A percentile compares a stretch with the other conserved stretches of the same genome.
These are phyloP conservation scores for Chenopodium berlandieri DNA, from an alignment of 148 eudicot genomes.

Conservation along the genomic window DNA sequence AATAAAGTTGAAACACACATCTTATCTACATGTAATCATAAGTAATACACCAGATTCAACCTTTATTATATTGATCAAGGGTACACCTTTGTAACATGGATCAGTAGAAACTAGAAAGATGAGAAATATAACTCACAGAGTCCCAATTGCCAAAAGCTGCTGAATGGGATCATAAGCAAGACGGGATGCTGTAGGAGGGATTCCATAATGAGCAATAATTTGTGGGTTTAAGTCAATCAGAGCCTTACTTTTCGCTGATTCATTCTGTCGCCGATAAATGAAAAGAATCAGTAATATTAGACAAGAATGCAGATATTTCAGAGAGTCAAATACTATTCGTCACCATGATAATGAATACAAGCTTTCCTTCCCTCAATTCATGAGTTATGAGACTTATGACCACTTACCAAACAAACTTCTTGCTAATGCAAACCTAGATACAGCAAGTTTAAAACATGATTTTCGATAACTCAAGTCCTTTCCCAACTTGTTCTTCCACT, in stretches of 20 bases:
- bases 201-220: constrained; percentile 76
- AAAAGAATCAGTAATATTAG: constrained; percentile 10
- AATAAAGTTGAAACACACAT: not conserved
- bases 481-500: too few relatives aligned
- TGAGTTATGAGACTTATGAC: too few relatives aligned
- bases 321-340: not conserved
- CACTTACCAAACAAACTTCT: too few relatives aligned
- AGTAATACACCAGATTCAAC: not conserved
- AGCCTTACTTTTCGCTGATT: constrained; percentile 26
- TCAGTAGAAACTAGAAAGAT: not conserved
- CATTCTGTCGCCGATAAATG: constrained; percentile 21
- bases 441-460: too few relatives aligned
- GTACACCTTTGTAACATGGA: constrained; percentile 8
- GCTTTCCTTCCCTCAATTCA: too few relatives aligned
- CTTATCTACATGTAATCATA: not conserved
- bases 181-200: constrained; percentile 86
- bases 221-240: constrained; percentile 49
- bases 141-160: constrained; percentile 81
- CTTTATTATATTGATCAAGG: not conserved
- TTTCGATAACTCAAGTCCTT: too few relatives aligned
- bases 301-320: not conserved
- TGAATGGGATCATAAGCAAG: constrained; percentile 88
- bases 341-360: too few relatives aligned
- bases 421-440: too few relatives aligned
- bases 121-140: constrained; percentile 58